These are phyloP conservation scores for Piromyces sp. DNA, from an alignment of 192 early-diverging fungal species.

Conservation along the genomic window DNA sequence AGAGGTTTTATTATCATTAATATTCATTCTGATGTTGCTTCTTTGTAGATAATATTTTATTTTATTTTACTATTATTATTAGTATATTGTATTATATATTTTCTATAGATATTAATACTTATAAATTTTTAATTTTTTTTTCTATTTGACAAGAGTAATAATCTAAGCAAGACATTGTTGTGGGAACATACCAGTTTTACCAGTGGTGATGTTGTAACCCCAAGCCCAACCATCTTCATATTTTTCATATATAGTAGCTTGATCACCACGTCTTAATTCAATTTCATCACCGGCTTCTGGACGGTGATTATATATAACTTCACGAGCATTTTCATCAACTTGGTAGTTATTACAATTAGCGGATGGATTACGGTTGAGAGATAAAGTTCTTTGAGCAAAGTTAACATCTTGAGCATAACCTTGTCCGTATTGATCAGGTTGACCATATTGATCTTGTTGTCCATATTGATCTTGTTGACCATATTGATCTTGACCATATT, in stretches of 20 bases:
- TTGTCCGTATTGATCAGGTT: background rate
- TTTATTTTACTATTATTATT: too few relatives aligned
- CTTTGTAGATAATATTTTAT: too few relatives aligned
- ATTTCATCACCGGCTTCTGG: background rate
- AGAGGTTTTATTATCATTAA: too few relatives aligned
- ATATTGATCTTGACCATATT: background rate
- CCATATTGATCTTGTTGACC: background rate
- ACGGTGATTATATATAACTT: background rate
- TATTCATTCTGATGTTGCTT: too few relatives aligned
- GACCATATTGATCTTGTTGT: background rate
- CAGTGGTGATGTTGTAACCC: constrained; percentile 1
- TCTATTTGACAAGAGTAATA: background rate
- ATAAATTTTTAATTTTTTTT: too few relatives aligned
- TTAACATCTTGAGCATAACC: background rate
- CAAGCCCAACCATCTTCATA: constrained; percentile 1
- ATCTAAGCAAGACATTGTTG: background rate
- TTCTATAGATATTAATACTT: too few relatives aligned
- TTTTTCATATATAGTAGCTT: background rate
- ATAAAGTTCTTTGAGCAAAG: background rate
- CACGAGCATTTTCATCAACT: background rate
- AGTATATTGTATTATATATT: too few relatives aligned
- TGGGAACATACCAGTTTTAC: constrained; percentile 5
- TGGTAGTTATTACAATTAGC: background rate
- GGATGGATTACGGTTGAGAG: background rate
- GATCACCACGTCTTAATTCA: background rate